phyloP scores from a whole-genome alignment of 1,284 basidiomycete species.

The Ceratobasidium sp. region DNA sequence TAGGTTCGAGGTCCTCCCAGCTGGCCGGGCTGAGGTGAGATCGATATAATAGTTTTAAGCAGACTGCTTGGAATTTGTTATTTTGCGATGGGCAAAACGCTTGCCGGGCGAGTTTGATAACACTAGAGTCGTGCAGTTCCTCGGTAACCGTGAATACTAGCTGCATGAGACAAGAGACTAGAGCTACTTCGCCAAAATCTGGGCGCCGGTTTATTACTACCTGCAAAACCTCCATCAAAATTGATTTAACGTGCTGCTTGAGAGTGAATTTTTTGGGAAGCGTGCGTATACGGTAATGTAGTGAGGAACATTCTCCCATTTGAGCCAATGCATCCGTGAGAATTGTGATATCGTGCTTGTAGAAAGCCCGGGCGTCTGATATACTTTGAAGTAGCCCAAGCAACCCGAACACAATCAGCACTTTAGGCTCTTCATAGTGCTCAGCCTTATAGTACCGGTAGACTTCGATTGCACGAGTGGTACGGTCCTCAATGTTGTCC shows the following conservation, averaged over 20 bases:
- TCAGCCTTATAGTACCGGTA: neutral
- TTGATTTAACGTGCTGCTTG: neutral
- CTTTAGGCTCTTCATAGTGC: neutral
- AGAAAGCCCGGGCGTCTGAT: neutral
- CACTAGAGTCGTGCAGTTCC: too few relatives aligned
- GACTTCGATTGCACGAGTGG: neutral
- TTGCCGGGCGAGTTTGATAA: too few relatives aligned
- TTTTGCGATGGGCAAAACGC: too few relatives aligned
- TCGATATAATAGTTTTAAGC: too few relatives aligned
- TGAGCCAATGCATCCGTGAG: neutral
- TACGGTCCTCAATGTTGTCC: neutral
- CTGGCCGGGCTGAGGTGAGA: too few relatives aligned
- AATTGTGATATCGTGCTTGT: neutral
- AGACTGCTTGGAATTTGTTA: too few relatives aligned
- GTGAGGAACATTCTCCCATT: neutral
- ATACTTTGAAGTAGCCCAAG: neutral
- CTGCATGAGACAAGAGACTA: too few relatives aligned
- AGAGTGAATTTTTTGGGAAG: neutral
- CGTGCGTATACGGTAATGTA: neutral
- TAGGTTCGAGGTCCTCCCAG: too few relatives aligned
- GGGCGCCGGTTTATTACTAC: too few relatives aligned
- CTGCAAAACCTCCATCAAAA: neutral
- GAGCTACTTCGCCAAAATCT: too few relatives aligned
- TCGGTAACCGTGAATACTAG: too few relatives aligned
- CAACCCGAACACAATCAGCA: neutral